These are phyloP conservation scores for Leishmania turanica DNA, from an alignment of 208 protist species.

Conservation along the genomic window DNA sequence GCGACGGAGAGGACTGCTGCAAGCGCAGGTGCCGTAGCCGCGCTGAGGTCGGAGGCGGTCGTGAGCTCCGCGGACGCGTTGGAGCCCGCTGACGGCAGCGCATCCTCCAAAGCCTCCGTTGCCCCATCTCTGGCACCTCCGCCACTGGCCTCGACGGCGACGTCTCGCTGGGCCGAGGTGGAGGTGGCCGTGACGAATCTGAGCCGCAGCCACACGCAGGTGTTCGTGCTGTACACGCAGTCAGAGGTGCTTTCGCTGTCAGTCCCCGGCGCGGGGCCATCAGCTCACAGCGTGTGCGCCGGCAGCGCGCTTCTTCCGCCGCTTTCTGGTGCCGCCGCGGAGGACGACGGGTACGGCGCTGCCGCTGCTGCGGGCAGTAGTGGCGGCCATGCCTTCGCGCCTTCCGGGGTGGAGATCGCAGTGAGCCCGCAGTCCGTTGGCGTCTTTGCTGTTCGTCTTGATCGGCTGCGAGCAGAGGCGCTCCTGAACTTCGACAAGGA, in stretches of 20 bases:
- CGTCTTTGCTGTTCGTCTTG: slow-evolving; percentile 69
- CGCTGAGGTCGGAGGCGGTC: slow-evolving; percentile 5
- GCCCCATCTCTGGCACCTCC: not conserved
- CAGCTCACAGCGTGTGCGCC: not conserved
- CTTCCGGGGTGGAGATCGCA: slow-evolving; percentile 25
- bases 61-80: not conserved
- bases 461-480: slow-evolving; percentile 57
- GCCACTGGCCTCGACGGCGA: not conserved
- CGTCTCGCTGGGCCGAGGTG: slow-evolving; percentile 24
- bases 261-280: not conserved
- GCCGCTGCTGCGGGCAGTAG: not conserved
- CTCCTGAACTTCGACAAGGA: slow-evolving; percentile 71
- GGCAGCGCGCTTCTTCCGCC: slow-evolving; percentile 21
- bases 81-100: not conserved
- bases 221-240: slow-evolving; percentile 42
- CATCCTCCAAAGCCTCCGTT: slow-evolving; percentile 14
- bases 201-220: slow-evolving; percentile 27
- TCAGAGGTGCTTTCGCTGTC: slow-evolving; percentile 39
- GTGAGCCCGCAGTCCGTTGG: slow-evolving; percentile 40
- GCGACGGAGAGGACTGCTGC: slow-evolving; percentile 3
- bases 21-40: not conserved
- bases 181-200: slow-evolving; percentile 31
- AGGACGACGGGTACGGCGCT: slow-evolving; percentile 4
- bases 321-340: not conserved
- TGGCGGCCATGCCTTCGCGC: not conserved